Percentiles rank a stretch among this genome's conserved stretches.
Evolutionary conservation across 768 basidiomycete species (phyloP).

Genomic region (Xerocomellus chrysenteron): DNA sequence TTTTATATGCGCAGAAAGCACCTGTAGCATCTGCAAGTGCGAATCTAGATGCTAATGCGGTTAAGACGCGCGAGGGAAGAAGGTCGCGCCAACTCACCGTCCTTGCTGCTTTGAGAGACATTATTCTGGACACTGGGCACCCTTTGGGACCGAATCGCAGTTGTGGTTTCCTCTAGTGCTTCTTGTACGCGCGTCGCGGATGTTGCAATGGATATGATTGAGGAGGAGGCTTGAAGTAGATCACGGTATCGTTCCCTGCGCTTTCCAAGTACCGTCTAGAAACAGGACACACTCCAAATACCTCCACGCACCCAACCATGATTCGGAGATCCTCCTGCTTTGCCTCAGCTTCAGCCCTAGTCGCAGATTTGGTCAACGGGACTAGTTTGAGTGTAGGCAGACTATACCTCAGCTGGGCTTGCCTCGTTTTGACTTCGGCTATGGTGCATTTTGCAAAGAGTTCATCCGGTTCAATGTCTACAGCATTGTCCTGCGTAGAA

Average conservation of each 20-base stretch:
- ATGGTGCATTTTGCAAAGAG: slow-evolving; percentile 72
- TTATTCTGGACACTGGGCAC: slow-evolving; percentile 45
- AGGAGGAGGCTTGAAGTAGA: slow-evolving; percentile 80
- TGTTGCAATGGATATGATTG: slow-evolving; percentile 72
- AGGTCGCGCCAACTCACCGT: slow-evolving; percentile 37
- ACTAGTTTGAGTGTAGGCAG: slow-evolving; percentile 1
- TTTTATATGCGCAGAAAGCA: slow-evolving; percentile 86
- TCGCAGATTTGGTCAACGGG: slow-evolving; percentile 2
- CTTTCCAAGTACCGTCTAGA: slow-evolving; percentile 51
- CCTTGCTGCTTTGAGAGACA: slow-evolving; percentile 36
- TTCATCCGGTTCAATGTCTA: slow-evolving; percentile 62
- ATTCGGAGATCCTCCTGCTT: slow-evolving; percentile 85
- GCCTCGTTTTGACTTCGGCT: slow-evolving; percentile 63
- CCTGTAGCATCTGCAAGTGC: slow-evolving; percentile 66
- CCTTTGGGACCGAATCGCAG: slow-evolving; percentile 49
- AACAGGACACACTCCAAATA: neutral
- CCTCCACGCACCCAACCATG: slow-evolving; percentile 83
- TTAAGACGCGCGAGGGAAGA: neutral
- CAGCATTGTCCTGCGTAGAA: slow-evolving; percentile 14
- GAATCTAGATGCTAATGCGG: slow-evolving; percentile 44
- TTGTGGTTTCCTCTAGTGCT: slow-evolving; percentile 62
- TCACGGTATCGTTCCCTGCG: slow-evolving; percentile 87
- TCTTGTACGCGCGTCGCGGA: slow-evolving; percentile 66
- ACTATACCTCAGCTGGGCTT: slow-evolving; percentile 64
- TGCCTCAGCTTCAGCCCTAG: slow-evolving; percentile 76